Percentiles rank a stretch among this genome's conserved stretches.
phyloP scores from a whole-genome alignment of 176 grass and related monocot genomes.

The Ananas comosus region DNA sequence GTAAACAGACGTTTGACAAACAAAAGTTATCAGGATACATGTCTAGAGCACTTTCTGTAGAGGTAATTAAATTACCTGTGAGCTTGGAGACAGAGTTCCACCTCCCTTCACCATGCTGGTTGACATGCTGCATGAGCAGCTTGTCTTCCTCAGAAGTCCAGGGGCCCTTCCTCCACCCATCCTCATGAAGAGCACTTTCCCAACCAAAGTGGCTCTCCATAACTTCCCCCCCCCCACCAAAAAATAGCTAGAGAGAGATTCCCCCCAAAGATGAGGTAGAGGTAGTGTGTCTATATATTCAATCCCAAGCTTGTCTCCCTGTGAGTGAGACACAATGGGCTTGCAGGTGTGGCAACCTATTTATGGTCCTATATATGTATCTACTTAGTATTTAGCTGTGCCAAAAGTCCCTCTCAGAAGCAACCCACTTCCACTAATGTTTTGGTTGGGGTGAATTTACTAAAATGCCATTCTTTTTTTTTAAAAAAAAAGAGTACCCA shows the following conservation, averaged over 20 bases:
- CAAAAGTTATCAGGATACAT: background rate
- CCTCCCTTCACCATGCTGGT: conserved; percentile 78
- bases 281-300: background rate
- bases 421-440: conserved; percentile 37
- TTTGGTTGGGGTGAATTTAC: conserved; percentile 9
- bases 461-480: conserved; percentile 25
- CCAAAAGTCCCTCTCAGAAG: conserved; percentile 31
- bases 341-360: conserved; percentile 26
- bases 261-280: conserved; percentile 6
- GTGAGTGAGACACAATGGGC: conserved; percentile 20
- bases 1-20: background rate
- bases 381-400: background rate
- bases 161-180: conserved; percentile 83
- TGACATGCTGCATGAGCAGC: conserved; percentile 62
- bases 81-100: conserved; percentile 85
- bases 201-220: conserved; percentile 51
- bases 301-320: conserved; percentile 16
- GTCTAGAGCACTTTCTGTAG: background rate
- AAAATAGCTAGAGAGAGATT: background rate
- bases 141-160: conserved; percentile 86
- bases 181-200: conserved; percentile 37
- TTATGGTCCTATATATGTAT: conserved; percentile 5
- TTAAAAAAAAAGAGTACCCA: background rate
- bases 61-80: conserved; percentile 30
- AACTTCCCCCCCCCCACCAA: no score